Base-by-base conservation (phyloP, 805 yeast genomes). In the Geotrichum ghanense region DNA sequence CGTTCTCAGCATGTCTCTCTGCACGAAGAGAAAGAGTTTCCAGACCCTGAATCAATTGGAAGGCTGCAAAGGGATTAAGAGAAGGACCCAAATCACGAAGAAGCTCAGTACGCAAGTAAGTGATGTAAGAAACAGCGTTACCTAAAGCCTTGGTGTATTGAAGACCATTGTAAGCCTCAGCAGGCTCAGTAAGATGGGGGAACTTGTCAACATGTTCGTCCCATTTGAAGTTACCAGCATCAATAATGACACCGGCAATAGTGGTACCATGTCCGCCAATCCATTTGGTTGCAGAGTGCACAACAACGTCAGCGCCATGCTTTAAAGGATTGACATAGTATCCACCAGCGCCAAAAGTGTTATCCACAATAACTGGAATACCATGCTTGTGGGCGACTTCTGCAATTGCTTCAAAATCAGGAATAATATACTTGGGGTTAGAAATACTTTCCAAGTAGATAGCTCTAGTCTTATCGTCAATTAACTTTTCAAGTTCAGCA, bases 321-420 rank as follows among this genome's bases (percentile, higher is more conserved):
- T 83, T 83, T 55, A 89, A 67, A 51, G 97, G 97, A 54, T 75
- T 79, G 50, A 85, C 76, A 57, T 84, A 76, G 71, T 68, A 88
- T 44, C 97, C 97, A 66, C 95, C 97, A 41, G 96, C 96, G 62
- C 95, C 97, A 58, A 89, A 89, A 17, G 97, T 89, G 77, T 89
- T 89, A 68, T 89, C 97, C 42, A 84, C 95, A 44, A 89, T 90
- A 42, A 90, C 79, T 44, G 95, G 95, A 43, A 88, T 72, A 50
- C 96, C 96, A 54, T 83, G 74, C 49, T 81, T 77, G 65, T 87
- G 96, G 46, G 95, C 95, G 45, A 84, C 70, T 25, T 74, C 80
- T 42, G 76, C 75, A 52, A 89, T 73, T 47, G 71, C 76, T 65
- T 83, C 87, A 58, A 90, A 86, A 66, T 89, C 96, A 48, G 97